These are phyloP conservation scores for Diacronema lutheri DNA, from an alignment of 78 protist genomes.

Conservation along the genomic window DNA sequence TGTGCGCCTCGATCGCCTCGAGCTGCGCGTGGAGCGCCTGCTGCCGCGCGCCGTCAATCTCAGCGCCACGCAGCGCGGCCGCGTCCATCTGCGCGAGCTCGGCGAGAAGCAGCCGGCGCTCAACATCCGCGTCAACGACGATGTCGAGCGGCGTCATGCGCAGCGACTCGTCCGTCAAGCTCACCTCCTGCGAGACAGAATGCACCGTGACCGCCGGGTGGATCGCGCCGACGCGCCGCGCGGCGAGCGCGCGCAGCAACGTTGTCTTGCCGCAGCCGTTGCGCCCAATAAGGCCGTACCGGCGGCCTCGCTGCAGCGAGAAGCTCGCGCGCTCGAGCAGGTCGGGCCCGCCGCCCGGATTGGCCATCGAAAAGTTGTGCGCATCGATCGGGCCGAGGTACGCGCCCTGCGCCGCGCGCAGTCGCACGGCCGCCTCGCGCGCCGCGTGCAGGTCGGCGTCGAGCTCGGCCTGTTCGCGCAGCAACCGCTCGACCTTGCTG, in stretches of 20 bases:
- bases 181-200: conserved; percentile 88
- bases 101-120: conserved; percentile 66
- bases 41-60: too few species aligned
- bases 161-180: not conserved
- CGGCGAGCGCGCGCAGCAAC: conserved; percentile 73
- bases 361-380: not conserved
- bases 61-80: conserved; percentile 35
- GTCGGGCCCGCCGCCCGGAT: conserved; percentile 22
- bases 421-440: not conserved
- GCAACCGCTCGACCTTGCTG: too few species aligned
- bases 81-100: conserved; percentile 78
- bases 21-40: too few species aligned
- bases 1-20: too few species aligned
- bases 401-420: not conserved
- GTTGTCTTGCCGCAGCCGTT: conserved; percentile 93
- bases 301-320: not conserved
- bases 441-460: not conserved
- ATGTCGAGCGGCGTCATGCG: not conserved
- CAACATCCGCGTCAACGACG: conserved; percentile 70
- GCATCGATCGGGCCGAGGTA: not conserved
- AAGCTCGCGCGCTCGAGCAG: conserved; percentile 5
- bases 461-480: too few species aligned
- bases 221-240: conserved; percentile 58
- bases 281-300: conserved; percentile 90
- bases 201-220: conserved; percentile 63